Conservation (phyloP, 371 early-diverging fungal species). For the Rhizopus stolonifer region DNA sequence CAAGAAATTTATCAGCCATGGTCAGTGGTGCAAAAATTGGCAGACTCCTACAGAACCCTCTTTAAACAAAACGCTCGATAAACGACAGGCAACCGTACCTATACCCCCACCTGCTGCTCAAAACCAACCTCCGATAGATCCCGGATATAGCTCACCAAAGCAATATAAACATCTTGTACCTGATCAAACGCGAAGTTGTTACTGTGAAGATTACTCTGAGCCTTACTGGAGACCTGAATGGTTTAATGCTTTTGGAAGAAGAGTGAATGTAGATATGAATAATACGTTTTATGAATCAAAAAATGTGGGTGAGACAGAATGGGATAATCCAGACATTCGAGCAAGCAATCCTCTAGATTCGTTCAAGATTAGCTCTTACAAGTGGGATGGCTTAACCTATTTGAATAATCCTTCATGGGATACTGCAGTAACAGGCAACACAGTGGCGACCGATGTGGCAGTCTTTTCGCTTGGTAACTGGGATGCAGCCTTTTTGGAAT, state of each 20-base stretch:
- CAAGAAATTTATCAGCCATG: slow-evolving; percentile 51
- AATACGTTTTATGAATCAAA: slow-evolving; percentile 9
- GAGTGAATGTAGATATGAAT: slow-evolving; percentile 18
- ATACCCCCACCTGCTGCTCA: background rate
- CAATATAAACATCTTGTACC: slow-evolving; percentile 5
- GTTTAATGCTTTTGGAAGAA: slow-evolving; percentile 32
- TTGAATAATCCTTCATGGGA: slow-evolving; percentile 42
- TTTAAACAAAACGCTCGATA: background rate
- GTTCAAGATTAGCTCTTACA: slow-evolving; percentile 30
- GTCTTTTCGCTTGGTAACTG: slow-evolving; percentile 54
- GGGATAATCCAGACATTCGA: slow-evolving; percentile 12
- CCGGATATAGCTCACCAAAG: slow-evolving; percentile 13
- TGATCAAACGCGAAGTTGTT: slow-evolving; percentile 34
- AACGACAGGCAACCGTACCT: background rate
- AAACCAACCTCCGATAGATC: background rate
- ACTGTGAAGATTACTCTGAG: slow-evolving; percentile 54
- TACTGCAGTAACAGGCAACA: slow-evolving; percentile 18
- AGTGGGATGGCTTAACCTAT: slow-evolving; percentile 56
- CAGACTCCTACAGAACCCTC: slow-evolving; percentile 3
- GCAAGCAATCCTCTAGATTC: slow-evolving; percentile 1
- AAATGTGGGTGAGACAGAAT: slow-evolving; percentile 18
- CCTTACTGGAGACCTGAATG: slow-evolving; percentile 31
- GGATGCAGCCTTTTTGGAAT: slow-evolving; percentile 49
- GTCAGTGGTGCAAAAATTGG: slow-evolving; percentile 50
- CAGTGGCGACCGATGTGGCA: slow-evolving; percentile 16